Base-by-base conservation (phyloP, 1,284 basidiomycete genomes). In the Malassezia yamatoensis region DNA sequence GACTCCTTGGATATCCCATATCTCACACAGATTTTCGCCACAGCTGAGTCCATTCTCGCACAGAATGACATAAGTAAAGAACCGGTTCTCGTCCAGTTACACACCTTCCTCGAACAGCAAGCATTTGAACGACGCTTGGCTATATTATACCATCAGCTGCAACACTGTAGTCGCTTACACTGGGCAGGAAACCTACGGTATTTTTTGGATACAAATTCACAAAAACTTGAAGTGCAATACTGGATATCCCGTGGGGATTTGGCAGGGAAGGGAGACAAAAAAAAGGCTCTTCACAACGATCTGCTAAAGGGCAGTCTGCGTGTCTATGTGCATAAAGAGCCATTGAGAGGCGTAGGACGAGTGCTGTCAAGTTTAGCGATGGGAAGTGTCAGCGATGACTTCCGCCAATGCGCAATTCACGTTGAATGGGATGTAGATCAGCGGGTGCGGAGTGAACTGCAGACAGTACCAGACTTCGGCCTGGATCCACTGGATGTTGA, bases 111-210 rank as follows among this genome's bases (percentile, higher is more conserved):
- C 16, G 65, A 65, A 45, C 65, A 68, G 53, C 62, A 67, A 20
- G 58, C 72, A 1, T 54, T 72, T 9, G 61, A 70, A 34, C 70
- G 72, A 33, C 70, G 68, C 51, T 60, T 74, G 38, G 65, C 70
- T 42, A 72, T 73, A 37, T 45, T 74, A 24, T 55, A 65, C 16
- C 62, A 63, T 29, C 72, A 74, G 47, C 62, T 67, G 0, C 54
- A 62, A 42, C 62, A 68, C 36, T 58, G 70, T 11, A 49, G 55
- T 20, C 58, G 62, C 1, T 58, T 66, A 35, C 63, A 64, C 18
- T 72, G 69, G 70, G 66, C 66, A 7, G 45, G 50, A 12, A 64
- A 61, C 18, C 45, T 73, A 8, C 58, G 59, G 33, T 55, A 59
- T 33, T 49, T 56, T 35, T 59, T 60, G 2, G 40, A 51, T 15